Evolutionary conservation across 257 asterid genomes (phyloP).

Genomic region (Capsicum pubescens): DNA sequence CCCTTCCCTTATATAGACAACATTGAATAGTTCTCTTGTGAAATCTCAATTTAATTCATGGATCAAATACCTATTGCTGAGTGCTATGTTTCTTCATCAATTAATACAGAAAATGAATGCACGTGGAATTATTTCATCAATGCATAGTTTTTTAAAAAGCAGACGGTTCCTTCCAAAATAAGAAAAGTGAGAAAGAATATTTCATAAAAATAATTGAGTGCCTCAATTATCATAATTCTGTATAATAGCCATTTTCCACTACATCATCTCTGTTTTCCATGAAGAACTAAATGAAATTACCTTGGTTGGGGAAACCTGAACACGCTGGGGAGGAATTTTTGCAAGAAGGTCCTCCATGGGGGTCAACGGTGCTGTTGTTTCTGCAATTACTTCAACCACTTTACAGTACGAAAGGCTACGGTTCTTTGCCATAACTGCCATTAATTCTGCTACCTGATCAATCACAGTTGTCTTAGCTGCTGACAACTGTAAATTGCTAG

Average conservation of each 20-base stretch:
- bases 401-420: constrained; percentile 74
- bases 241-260: not conserved
- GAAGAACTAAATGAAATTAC: constrained; percentile 40
- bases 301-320: constrained; percentile 46
- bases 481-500: not conserved
- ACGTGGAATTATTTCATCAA: not conserved
- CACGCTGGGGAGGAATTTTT: constrained; percentile 68
- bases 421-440: constrained; percentile 86
- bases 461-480: constrained; percentile 33
- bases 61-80: not conserved
- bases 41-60: not conserved
- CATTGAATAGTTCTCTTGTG: not conserved
- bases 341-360: constrained; percentile 76
- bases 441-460: constrained; percentile 86
- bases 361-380: constrained; percentile 82
- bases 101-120: not conserved
- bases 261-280: not conserved
- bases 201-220: not conserved
- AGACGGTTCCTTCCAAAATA: not conserved
- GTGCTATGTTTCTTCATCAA: not conserved
- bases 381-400: constrained; percentile 92
- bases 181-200: not conserved
- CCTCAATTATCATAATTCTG: not conserved
- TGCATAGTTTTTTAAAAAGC: not conserved
- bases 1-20: constrained; percentile 1